phyloP scores from a whole-genome alignment of 805 yeast genomes.

The Starmerella roubikii region DNA sequence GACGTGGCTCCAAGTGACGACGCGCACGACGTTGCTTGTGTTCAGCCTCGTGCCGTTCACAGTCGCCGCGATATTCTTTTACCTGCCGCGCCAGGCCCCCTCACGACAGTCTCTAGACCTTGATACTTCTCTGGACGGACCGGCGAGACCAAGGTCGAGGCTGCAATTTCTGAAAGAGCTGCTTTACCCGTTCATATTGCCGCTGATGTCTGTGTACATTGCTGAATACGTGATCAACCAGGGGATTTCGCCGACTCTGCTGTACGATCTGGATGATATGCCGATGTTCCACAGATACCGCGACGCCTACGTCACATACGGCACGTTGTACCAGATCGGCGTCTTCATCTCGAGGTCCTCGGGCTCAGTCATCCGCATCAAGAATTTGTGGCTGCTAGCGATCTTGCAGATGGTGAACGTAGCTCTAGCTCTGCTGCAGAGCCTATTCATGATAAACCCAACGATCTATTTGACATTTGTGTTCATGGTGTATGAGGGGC shows the following conservation, averaged over 20 bases:
- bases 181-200: conserved; percentile 51
- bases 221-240: conserved; percentile 85
- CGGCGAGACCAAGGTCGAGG: conserved; percentile 14
- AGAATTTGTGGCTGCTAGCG: conserved; percentile 47
- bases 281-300: conserved; percentile 55
- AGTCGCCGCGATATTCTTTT: conserved; percentile 22
- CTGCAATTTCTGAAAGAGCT: conserved; percentile 22
- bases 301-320: conserved; percentile 83
- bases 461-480: conserved; percentile 48
- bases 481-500: conserved; percentile 67
- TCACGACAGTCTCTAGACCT: neutral
- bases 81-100: conserved; percentile 21
- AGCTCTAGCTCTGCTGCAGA: conserved; percentile 44
- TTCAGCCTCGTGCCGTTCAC: conserved; percentile 35
- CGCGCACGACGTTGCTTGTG: conserved; percentile 40
- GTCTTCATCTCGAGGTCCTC: conserved; percentile 87
- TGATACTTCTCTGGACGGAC: no score
- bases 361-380: conserved; percentile 47
- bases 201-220: conserved; percentile 68
- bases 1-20: conserved; percentile 45
- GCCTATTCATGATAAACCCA: conserved; percentile 44
- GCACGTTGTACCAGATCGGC: conserved; percentile 80
- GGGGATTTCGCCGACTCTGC: conserved; percentile 76
- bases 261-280: conserved; percentile 57
- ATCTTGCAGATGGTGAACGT: conserved; percentile 56